phyloP scores from a whole-genome alignment of 2,329 filamentous ascomycete genomes.

The Alternaria sp. region DNA sequence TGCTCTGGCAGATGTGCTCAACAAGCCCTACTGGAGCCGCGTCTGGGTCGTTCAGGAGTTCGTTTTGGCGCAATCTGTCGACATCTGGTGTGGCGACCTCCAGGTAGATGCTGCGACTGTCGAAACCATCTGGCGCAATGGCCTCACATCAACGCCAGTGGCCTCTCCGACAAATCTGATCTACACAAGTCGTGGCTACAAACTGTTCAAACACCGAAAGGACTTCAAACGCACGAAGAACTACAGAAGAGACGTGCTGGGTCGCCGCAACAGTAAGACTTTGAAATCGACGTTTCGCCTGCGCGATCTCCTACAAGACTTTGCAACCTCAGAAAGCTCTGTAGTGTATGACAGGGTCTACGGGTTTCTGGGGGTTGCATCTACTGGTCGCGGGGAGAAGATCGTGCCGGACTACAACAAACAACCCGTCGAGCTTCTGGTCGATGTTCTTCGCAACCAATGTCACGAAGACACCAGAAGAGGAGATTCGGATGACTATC shows the following conservation, averaged over 20 bases:
- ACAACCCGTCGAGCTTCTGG: constrained; percentile 19
- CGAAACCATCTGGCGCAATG: constrained; percentile 22
- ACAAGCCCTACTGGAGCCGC: constrained; percentile 23
- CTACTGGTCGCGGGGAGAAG: constrained; percentile 9
- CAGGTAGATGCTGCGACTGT: constrained; percentile 10
- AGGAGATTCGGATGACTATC: constrained; percentile 15
- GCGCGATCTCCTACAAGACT: constrained; percentile 23
- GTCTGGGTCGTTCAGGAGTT: constrained; percentile 27
- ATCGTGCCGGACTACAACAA: constrained; percentile 26
- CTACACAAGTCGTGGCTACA: constrained; percentile 15
- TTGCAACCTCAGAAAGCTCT: constrained; percentile 19
- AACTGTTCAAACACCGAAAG: constrained; percentile 22
- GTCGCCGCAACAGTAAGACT: constrained; percentile 17
- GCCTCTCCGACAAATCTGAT: not conserved
- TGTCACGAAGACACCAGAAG: constrained; percentile 1
- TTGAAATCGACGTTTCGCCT: constrained; percentile 18
- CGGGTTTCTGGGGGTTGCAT: constrained; percentile 24
- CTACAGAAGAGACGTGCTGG: constrained; percentile 17
- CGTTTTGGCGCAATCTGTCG: constrained; percentile 20
- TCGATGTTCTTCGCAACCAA: constrained; percentile 25
- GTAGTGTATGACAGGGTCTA: constrained; percentile 23
- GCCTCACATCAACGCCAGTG: constrained; percentile 5
- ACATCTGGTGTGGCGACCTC: constrained; percentile 23
- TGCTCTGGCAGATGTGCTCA: constrained; percentile 12
- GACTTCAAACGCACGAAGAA: constrained; percentile 19